phyloP scores from a whole-genome alignment of 129 eudicot species.

The Flaveria brownii region DNA sequence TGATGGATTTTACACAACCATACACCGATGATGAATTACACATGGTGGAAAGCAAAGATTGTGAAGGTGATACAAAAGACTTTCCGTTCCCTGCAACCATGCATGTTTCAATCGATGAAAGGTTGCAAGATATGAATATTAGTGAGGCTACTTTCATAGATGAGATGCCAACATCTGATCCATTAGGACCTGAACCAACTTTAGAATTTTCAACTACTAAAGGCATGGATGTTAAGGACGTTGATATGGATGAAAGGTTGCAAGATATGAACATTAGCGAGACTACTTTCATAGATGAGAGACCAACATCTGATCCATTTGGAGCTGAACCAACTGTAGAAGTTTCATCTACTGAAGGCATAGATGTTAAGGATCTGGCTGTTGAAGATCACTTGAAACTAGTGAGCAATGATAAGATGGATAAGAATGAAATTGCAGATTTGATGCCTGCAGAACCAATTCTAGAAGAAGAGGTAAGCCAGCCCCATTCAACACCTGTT shows the following conservation, averaged over 20 bases:
- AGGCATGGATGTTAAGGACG: slow-evolving; percentile 11
- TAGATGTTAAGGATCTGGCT: slow-evolving; percentile 14
- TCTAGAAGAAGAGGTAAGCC: slow-evolving; percentile 29
- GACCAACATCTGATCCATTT: slow-evolving; percentile 24
- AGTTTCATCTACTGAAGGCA: slow-evolving; percentile 8
- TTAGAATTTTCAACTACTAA: slow-evolving; percentile 16
- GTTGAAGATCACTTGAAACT: not conserved
- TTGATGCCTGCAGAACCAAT: slow-evolving; percentile 22
- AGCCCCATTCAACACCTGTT: slow-evolving; percentile 20
- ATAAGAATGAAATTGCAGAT: slow-evolving; percentile 19
- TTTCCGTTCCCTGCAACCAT: slow-evolving; percentile 9
- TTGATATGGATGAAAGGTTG: not conserved
- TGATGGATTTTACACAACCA: slow-evolving; percentile 18
- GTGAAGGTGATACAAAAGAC: slow-evolving; percentile 9
- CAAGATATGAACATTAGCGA: not conserved
- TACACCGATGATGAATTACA: slow-evolving; percentile 12
- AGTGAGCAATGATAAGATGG: not conserved
- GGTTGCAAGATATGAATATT: slow-evolving; percentile 15
- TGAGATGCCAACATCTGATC: slow-evolving; percentile 8
- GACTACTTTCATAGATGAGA: slow-evolving; percentile 11
- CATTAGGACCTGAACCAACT: slow-evolving; percentile 25
- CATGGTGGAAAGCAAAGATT: slow-evolving; percentile 11
- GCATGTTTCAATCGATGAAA: slow-evolving; percentile 22
- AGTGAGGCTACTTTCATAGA: slow-evolving; percentile 23
- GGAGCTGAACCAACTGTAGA: slow-evolving; percentile 24